Base-by-base conservation (phyloP, 2,329 filamentous ascomycete species). In the Lithohypha guttulata region DNA sequence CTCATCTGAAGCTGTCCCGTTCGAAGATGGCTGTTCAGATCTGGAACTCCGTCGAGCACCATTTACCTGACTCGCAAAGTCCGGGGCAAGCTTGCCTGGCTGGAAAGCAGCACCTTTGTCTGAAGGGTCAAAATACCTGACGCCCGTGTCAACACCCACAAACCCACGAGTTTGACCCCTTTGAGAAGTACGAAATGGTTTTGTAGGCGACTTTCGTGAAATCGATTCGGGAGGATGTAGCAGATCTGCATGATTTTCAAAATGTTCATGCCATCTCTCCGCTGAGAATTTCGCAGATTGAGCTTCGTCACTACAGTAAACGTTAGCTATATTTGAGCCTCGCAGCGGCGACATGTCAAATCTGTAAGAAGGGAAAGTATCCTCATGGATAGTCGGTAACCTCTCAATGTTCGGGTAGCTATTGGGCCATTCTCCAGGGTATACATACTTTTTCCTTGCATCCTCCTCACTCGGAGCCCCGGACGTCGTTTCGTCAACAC, bases 251-350 rank as follows among this genome's bases (percentile, higher is more conserved):
- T 48, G 45, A n/a, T 52, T 51, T 7, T 30, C 35, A 36, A 64
- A 53, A 30, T 56, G 58, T 33, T 55, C 55, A 33, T 58, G 53
- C 62, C 62, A 66, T 14, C 61, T 60, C 9, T 56, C 55, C 1
- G 61, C 59, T 4, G 61, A 62, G 34, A 68, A 68, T 31, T 57
- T 57, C 7, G 45, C 41, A 23, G n/a, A n/a, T n/a, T n/a, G 5
- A 15, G n/a, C 26, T 13, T 35, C 15, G 10, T 26, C 22, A 31
- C 35, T 39, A 35, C 43, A 28, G 14, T 20, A 36, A 25, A 27
- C 29, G 22, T 35, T 15, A 35, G 33, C 22, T 6, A 13, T 7
- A 9, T 10, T 35, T 26, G 21, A 6, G 22, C 33, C 21, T 35
- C 33, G 33, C 25, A 26, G 20, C 22, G 22, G 21, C 22, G n/a